These are phyloP conservation scores for Senna siamea DNA, from an alignment of 306 rosid species.

Conservation along the genomic window DNA sequence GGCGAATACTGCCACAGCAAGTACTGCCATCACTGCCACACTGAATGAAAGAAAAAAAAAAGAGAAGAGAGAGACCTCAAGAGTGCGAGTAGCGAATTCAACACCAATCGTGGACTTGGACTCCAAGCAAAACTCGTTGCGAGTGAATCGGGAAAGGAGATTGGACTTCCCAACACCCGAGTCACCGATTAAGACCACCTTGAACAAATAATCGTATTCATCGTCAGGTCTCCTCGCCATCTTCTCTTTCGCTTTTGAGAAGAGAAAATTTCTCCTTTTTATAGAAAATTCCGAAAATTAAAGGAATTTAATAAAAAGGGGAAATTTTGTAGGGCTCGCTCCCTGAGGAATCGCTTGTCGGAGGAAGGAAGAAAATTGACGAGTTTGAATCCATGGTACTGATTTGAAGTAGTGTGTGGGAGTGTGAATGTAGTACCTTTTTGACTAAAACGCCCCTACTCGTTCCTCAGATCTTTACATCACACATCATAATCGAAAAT, in stretches of 20 bases:
- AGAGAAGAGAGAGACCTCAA: constrained; percentile 57
- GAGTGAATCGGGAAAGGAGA: constrained; percentile 96
- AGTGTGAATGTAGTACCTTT: too few relatives aligned
- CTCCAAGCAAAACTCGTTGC: constrained; percentile 93
- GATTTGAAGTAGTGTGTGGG: too few relatives aligned
- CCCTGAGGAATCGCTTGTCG: constrained; percentile 1
- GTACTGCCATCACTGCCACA: not conserved
- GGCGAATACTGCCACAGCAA: not conserved
- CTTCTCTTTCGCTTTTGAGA: not conserved
- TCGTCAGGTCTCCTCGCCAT: constrained; percentile 82
- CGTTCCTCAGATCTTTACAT: too few relatives aligned
- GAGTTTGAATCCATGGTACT: too few relatives aligned
- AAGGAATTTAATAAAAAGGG: constrained; percentile 6
- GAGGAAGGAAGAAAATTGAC: too few relatives aligned
- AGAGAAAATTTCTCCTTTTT: not conserved
- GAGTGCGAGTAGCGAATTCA: constrained; percentile 94
- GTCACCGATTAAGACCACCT: constrained; percentile 92
- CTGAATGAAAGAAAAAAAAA: not conserved
- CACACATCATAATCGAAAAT: too few relatives aligned
- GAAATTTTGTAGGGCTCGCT: not conserved
- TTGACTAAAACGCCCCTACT: too few relatives aligned
- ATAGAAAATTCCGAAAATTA: not conserved
- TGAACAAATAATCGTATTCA: constrained; percentile 91
- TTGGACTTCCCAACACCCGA: constrained; percentile 96
- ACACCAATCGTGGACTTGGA: constrained; percentile 97